Conservation (phyloP, 2,329 filamentous ascomycete species). For the Pyrenochaeta sp. region DNA sequence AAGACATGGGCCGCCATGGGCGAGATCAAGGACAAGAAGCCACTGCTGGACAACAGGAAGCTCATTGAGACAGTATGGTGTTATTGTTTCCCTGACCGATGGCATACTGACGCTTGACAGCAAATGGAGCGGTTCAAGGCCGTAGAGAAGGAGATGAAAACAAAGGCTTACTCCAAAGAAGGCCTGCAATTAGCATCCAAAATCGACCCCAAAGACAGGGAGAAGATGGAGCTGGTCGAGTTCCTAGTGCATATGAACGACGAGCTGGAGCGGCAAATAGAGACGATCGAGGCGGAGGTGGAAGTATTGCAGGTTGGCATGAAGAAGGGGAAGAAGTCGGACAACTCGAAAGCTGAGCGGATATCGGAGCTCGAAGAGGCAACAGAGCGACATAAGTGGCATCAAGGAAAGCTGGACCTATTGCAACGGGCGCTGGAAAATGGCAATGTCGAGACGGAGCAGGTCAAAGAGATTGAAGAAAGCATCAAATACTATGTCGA, state of each 20-base stretch:
- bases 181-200: slow-evolving; percentile 90
- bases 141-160: slow-evolving; percentile 99
- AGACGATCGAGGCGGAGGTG: slow-evolving; percentile 87
- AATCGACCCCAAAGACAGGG: slow-evolving; percentile 96
- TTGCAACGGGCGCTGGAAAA: slow-evolving; percentile 92
- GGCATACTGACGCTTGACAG: slow-evolving; percentile 60
- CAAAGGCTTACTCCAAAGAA: slow-evolving; percentile 98
- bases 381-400: slow-evolving; percentile 96
- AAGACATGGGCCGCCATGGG: slow-evolving; percentile 99
- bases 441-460: slow-evolving; percentile 84
- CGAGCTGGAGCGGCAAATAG: slow-evolving; percentile 92
- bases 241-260: slow-evolving; percentile 90
- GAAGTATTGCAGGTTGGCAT: slow-evolving; percentile 86
- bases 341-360: slow-evolving; percentile 81
- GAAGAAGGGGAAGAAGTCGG: slow-evolving; percentile 92
- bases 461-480: slow-evolving; percentile 89
- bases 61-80: slow-evolving; percentile 90
- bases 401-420: slow-evolving; percentile 90
- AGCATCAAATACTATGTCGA: slow-evolving; percentile 95
- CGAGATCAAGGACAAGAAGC: slow-evolving; percentile 99
- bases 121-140: slow-evolving; percentile 99
- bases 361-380: slow-evolving; percentile 84
- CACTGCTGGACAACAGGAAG: slow-evolving; percentile 90
- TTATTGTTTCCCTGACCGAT: slow-evolving; percentile 10
- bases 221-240: slow-evolving; percentile 86